A percentile compares a stretch with the other conserved stretches of the same genome.
Evolutionary conservation across 2,329 filamentous ascomycete species (phyloP).

Genomic region (Paradendryphiella salina): DNA sequence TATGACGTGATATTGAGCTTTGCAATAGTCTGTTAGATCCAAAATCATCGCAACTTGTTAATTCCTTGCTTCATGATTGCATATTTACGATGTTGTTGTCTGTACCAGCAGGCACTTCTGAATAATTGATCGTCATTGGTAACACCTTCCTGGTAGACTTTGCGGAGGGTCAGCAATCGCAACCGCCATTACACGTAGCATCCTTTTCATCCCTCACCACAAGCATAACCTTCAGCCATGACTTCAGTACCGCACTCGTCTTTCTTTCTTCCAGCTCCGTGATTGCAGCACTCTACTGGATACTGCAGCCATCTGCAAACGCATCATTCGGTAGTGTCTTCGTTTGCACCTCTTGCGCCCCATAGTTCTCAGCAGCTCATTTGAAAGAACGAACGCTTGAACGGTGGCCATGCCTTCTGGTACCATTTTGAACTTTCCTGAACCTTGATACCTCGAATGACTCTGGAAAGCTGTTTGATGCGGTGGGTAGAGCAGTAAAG

Average conservation of each 20-base stretch:
- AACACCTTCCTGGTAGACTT: slow-evolving; percentile 3
- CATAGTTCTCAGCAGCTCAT: neutral
- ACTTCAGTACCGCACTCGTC: neutral
- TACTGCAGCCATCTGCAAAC: neutral
- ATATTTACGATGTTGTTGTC: too few species aligned
- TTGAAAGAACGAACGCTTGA: neutral
- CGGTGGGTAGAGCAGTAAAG: neutral
- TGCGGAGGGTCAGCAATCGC: neutral
- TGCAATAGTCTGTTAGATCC: too few species aligned
- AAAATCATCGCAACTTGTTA: too few species aligned
- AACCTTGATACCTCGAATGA: neutral
- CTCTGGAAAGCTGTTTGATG: neutral
- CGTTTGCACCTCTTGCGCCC: slow-evolving; percentile 9
- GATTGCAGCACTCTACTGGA: neutral
- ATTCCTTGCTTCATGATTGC: too few species aligned
- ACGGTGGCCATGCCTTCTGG: neutral
- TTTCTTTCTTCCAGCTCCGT: neutral
- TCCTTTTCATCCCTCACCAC: neutral
- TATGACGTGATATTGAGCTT: too few species aligned
- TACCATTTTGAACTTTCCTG: neutral
- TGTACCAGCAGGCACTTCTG: too few species aligned
- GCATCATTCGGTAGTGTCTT: neutral
- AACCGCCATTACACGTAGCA: neutral
- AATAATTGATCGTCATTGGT: slow-evolving; percentile 2
- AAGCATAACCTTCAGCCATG: neutral